Percentiles rank a stretch among this genome's conserved stretches.
These are phyloP conservation scores for Tephrocybe sp. DNA, from an alignment of 768 basidiomycete genomes.

Conservation along the genomic window DNA sequence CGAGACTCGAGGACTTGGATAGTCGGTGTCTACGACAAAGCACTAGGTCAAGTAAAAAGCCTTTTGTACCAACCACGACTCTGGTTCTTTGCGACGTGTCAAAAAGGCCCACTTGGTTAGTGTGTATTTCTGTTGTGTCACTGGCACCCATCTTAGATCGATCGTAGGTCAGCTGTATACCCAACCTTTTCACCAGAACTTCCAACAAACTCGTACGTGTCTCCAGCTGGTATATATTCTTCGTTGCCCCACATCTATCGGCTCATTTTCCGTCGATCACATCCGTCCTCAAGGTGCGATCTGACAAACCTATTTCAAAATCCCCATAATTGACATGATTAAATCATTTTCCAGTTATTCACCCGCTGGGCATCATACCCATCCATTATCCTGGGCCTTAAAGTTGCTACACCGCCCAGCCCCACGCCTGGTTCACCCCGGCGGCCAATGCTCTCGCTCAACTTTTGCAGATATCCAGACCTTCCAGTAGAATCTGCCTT, in stretches of 20 bases:
- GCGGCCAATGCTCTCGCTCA: slow-evolving; percentile 13
- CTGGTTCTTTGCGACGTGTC: not conserved
- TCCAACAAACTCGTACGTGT: slow-evolving; percentile 1
- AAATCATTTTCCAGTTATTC: slow-evolving; percentile 5
- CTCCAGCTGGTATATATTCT: not conserved
- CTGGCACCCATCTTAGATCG: slow-evolving; percentile 18
- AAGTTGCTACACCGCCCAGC: slow-evolving; percentile 1
- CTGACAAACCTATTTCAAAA: slow-evolving; percentile 16
- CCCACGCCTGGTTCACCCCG: not conserved
- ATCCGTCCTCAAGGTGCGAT: slow-evolving; percentile 22
- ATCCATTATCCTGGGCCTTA: not conserved
- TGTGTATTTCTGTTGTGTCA: slow-evolving; percentile 9
- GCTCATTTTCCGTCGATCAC: slow-evolving; percentile 21
- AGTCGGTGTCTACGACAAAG: not conserved
- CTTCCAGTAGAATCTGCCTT: slow-evolving; percentile 6
- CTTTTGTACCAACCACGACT: not conserved
- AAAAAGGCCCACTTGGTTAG: not conserved
- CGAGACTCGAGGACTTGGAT: not conserved
- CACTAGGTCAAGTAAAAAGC: not conserved
- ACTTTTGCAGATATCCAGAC: slow-evolving; percentile 4
- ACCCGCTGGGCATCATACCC: slow-evolving; percentile 1
- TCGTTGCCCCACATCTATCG: not conserved
- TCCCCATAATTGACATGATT: slow-evolving; percentile 13
- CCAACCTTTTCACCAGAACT: slow-evolving; percentile 13
- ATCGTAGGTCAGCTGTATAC: slow-evolving; percentile 16